A percentile compares a stretch with the other conserved stretches of the same genome.
These are phyloP conservation scores for Prunus dulcis DNA, from an alignment of 306 rosid genomes.

Conservation along the genomic window DNA sequence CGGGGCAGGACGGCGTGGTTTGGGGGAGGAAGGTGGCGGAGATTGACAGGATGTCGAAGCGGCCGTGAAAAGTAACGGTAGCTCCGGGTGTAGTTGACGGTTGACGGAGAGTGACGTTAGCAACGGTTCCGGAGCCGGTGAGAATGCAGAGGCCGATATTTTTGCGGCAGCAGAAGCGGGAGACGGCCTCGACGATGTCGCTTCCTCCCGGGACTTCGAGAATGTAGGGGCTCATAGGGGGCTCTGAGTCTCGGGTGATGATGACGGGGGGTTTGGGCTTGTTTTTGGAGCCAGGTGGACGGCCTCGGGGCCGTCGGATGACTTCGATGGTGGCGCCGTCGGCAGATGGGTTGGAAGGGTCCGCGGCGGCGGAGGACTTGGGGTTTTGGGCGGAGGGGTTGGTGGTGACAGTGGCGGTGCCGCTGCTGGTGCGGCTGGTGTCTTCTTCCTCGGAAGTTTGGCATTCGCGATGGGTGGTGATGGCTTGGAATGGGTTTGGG, in stretches of 20 bases:
- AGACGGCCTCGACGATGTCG: constrained; percentile 71
- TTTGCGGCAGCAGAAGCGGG: constrained; percentile 64
- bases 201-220: constrained; percentile 78
- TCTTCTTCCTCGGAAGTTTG: constrained; percentile 56
- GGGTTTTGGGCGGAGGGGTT: constrained; percentile 11
- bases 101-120: constrained; percentile 80
- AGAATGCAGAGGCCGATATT: constrained; percentile 66
- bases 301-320: constrained; percentile 70
- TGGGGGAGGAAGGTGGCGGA: constrained; percentile 69
- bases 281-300: constrained; percentile 94
- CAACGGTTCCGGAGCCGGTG: constrained; percentile 72
- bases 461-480: constrained; percentile 42
- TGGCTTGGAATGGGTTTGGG: constrained; percentile 46
- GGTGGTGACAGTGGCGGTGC: constrained; percentile 10
- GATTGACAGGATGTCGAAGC: constrained; percentile 74
- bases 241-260: constrained; percentile 67
- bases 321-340: constrained; percentile 80
- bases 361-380: constrained; percentile 2
- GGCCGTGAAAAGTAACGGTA: constrained; percentile 87
- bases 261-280: constrained; percentile 70
- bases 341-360: constrained; percentile 25
- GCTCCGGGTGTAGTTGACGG: constrained; percentile 72
- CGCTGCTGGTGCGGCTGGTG: constrained; percentile 40
- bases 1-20: constrained; percentile 19
- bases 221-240: constrained; percentile 81